Percentiles rank a stretch among this genome's conserved stretches.
phyloP scores from a whole-genome alignment of 345 rosid species.

The Syzygium aqueum region DNA sequence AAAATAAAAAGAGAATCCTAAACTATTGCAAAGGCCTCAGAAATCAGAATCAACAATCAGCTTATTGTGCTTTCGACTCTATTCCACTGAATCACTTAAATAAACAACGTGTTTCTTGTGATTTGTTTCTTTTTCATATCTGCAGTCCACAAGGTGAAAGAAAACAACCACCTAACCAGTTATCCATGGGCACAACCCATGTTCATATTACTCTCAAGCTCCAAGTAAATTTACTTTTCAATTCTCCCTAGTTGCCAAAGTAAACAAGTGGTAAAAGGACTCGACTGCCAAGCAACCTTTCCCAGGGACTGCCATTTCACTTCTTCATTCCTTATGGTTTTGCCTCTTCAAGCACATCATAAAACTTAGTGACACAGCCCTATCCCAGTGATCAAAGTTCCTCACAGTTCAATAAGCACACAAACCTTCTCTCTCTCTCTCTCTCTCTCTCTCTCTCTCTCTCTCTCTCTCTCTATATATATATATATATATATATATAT shows the following conservation, averaged over 20 bases:
- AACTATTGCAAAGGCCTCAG: not conserved
- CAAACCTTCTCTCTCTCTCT: too few species aligned
- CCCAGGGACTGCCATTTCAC: not conserved
- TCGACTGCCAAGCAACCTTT: not conserved
- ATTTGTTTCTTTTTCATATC: not conserved
- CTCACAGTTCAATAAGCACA: too few species aligned
- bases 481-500: too few species aligned
- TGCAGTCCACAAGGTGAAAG: accelerated
- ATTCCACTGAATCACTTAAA: not conserved
- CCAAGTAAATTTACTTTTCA: not conserved
- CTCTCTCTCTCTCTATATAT: too few species aligned
- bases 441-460: too few species aligned
- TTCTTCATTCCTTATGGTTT: too few species aligned
- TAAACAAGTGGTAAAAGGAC: not conserved
- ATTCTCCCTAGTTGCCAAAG: not conserved
- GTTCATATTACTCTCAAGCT: not conserved
- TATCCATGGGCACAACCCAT: not conserved
- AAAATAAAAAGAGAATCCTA: too few species aligned
- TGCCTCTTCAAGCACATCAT: too few species aligned
- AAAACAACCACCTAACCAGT: too few species aligned
- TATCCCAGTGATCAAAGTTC: too few species aligned
- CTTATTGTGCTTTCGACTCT: not conserved
- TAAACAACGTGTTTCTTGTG: accelerated
- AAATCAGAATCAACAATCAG: not conserved
- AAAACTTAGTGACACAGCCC: too few species aligned